Percentiles rank a stretch among this genome's conserved stretches.
These are phyloP conservation scores for Teratosphaeria epicoccoides DNA, from an alignment of 2,329 filamentous ascomycete genomes.

Conservation along the genomic window DNA sequence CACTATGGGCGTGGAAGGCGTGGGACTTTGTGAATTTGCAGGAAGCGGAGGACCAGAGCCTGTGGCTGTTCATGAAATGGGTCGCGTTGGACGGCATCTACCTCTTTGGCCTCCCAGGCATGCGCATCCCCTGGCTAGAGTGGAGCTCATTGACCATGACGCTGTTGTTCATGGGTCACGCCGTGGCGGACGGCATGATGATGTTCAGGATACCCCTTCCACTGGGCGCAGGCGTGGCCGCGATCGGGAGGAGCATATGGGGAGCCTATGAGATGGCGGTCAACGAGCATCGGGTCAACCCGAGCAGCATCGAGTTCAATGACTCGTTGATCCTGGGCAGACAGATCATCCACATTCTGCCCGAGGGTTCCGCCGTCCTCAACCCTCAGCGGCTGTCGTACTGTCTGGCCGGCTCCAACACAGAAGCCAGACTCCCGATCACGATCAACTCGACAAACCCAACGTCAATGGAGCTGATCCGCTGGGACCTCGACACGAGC, in stretches of 20 bases:
- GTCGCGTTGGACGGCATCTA: constrained; percentile 74
- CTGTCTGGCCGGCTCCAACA: constrained; percentile 59
- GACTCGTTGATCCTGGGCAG: constrained; percentile 88
- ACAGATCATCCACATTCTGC: constrained; percentile 94
- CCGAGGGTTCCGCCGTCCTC: constrained; percentile 79
- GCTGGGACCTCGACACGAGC: constrained; percentile 73
- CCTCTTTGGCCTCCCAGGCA: constrained; percentile 72
- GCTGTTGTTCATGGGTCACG: constrained; percentile 60
- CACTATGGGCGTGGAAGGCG: constrained; percentile 68
- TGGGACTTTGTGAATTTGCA: constrained; percentile 75
- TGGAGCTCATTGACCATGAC: constrained; percentile 68
- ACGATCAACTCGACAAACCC: constrained; percentile 90
- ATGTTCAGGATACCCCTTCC: constrained; percentile 87
- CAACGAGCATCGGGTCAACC: constrained; percentile 85
- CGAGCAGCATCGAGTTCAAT: constrained; percentile 79
- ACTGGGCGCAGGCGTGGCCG: constrained; percentile 60
- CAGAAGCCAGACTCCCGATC: constrained; percentile 61
- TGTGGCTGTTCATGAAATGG: constrained; percentile 91
- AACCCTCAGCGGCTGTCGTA: constrained; percentile 75
- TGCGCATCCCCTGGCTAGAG: constrained; percentile 95
- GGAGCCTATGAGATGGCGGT: constrained; percentile 78
- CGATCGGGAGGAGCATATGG: constrained; percentile 70
- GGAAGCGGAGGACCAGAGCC: constrained; percentile 75
- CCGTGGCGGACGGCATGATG: constrained; percentile 66
- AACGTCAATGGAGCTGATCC: constrained; percentile 76